Conservation (phyloP, 441 rosid genomes). For the Pelargonium australe region DNA sequence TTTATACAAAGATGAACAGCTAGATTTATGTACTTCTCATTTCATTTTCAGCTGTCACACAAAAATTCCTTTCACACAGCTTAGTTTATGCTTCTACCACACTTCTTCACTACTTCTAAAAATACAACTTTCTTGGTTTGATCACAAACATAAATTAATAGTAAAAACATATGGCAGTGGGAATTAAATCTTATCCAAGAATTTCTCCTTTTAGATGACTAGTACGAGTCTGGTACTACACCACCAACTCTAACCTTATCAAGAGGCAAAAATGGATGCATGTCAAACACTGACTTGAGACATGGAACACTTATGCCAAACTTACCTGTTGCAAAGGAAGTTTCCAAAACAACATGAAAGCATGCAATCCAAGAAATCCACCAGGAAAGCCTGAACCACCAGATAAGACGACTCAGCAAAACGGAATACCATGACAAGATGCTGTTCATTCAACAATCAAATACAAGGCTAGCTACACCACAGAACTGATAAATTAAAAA, state of each 20-base stretch:
- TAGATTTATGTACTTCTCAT: too few species aligned
- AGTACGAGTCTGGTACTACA: too few species aligned
- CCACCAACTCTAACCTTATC: neutral
- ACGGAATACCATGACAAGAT: neutral
- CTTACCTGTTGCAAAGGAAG: constrained; percentile 88
- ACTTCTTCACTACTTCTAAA: too few species aligned
- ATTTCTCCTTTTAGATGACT: neutral
- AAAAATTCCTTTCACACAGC: too few species aligned
- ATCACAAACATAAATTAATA: too few species aligned
- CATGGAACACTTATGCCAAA: constrained; percentile 1
- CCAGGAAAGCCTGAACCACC: constrained; percentile 73
- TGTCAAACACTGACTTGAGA: neutral
- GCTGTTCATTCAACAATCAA: too few species aligned
- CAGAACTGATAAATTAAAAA: constrained; percentile 5
- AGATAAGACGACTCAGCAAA: constrained; percentile 13
- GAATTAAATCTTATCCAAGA: neutral
- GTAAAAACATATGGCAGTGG: too few species aligned
- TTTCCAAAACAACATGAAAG: constrained; percentile 95
- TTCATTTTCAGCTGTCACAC: too few species aligned
- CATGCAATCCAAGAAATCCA: constrained; percentile 76
- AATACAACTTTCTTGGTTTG: too few species aligned
- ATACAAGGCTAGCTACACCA: too few species aligned
- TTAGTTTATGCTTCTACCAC: too few species aligned
- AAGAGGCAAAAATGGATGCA: neutral
- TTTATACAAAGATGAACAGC: too few species aligned